A percentile compares a stretch with the other conserved stretches of the same genome.
These are phyloP conservation scores for Vaccinium vitisidaea DNA, from an alignment of 148 eudicot genomes.

Conservation along the genomic window DNA sequence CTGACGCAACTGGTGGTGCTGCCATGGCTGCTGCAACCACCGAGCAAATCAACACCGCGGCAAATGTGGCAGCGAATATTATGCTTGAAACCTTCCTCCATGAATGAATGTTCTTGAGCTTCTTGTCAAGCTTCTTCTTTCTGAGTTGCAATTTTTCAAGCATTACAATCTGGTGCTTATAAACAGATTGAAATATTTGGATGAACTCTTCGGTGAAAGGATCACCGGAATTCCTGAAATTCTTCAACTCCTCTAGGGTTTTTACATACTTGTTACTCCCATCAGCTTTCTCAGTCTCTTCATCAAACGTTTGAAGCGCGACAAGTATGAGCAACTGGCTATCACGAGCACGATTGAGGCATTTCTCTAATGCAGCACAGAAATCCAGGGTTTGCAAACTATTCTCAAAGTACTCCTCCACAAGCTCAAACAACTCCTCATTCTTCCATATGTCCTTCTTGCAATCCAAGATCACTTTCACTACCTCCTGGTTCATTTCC, in stretches of 20 bases:
- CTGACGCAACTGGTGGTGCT: slow-evolving; percentile 86
- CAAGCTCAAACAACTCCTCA: slow-evolving; percentile 88
- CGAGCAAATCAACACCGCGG: slow-evolving; percentile 88
- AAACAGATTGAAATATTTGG: slow-evolving; percentile 73
- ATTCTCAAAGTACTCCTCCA: slow-evolving; percentile 94
- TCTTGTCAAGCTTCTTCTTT: slow-evolving; percentile 89
- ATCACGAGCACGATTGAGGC: slow-evolving; percentile 75
- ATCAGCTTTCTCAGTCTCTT: slow-evolving; percentile 59
- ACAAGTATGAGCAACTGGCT: slow-evolving; percentile 75
- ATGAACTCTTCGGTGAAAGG: slow-evolving; percentile 91
- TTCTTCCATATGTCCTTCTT: slow-evolving; percentile 97
- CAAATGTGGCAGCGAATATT: slow-evolving; percentile 85
- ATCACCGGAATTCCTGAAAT: slow-evolving; percentile 68
- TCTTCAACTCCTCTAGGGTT: slow-evolving; percentile 62
- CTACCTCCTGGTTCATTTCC: slow-evolving; percentile 98
- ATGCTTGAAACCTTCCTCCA: slow-evolving; percentile 89
- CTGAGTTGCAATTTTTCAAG: slow-evolving; percentile 70
- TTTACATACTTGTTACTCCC: not conserved
- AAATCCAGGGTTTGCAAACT: slow-evolving; percentile 89
- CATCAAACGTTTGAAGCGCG: slow-evolving; percentile 77
- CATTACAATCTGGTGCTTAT: slow-evolving; percentile 68
- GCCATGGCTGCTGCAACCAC: slow-evolving; percentile 96
- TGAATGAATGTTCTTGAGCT: slow-evolving; percentile 66
- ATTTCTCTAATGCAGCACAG: slow-evolving; percentile 85
- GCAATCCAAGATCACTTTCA: slow-evolving; percentile 85